Evolutionary conservation across 1,284 basidiomycete species (phyloP).

Genomic region (Tylopilus sp.): DNA sequence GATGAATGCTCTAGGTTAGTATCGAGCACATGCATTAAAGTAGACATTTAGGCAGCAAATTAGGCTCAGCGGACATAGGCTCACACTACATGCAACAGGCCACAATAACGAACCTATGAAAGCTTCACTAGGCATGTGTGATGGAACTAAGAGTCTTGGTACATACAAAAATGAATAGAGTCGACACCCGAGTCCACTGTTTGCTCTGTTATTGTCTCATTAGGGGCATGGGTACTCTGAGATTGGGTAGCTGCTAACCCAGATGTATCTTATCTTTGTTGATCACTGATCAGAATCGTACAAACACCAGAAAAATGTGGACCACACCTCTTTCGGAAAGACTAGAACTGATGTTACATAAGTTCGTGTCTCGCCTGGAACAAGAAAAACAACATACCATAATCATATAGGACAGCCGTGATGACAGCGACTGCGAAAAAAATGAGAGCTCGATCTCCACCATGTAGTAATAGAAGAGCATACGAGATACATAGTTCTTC

Average conservation of each 20-base stretch:
- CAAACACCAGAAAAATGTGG: too few species aligned
- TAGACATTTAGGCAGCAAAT: too few species aligned
- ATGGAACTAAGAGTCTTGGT: neutral
- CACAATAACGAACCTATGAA: neutral
- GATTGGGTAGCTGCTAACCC: constrained; percentile 1
- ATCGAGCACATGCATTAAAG: too few species aligned
- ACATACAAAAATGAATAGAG: constrained; percentile 13
- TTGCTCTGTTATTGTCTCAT: constrained; percentile 9
- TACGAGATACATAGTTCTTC: constrained; percentile 1
- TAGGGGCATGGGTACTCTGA: too few species aligned
- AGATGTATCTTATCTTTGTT: constrained; percentile 22
- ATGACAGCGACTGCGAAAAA: constrained; percentile 3
- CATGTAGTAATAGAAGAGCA: neutral
- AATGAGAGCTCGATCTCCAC: neutral
- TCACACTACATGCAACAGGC: neutral
- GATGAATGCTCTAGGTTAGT: neutral
- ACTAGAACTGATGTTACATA: neutral
- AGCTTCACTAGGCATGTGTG: neutral
- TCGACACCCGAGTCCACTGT: constrained; percentile 17
- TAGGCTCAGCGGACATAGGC: too few species aligned
- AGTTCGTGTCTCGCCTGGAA: neutral
- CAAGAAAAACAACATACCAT: neutral
- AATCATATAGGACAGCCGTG: constrained; percentile 8
- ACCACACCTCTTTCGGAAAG: constrained; percentile 4
- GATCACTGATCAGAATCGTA: neutral